Conservation (phyloP, 2,329 filamentous ascomycete species). For the Penicillium polonicum region DNA sequence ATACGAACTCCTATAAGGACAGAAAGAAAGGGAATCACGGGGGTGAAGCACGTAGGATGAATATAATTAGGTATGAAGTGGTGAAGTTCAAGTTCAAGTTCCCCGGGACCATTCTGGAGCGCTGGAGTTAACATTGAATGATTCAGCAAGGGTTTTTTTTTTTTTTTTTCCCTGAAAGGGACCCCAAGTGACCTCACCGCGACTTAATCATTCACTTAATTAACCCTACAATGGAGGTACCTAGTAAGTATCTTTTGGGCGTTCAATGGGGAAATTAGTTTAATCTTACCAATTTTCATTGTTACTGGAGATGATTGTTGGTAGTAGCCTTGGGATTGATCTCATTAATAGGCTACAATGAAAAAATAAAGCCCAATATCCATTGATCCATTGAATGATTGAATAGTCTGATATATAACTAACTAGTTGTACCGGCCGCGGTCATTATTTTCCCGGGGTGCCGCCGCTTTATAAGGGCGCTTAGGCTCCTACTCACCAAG, state of each 20-base stretch:
- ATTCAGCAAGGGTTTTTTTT: not conserved
- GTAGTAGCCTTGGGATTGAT: not conserved
- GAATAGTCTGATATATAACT: no score
- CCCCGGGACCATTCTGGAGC: not conserved
- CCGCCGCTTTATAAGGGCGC: no score
- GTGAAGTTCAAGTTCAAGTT: conserved; percentile 2
- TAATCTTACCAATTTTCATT: not conserved
- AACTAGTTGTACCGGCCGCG: no score
- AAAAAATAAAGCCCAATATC: not conserved
- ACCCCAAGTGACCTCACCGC: conserved; percentile 1
- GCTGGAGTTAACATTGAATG: not conserved
- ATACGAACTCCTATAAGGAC: conserved; percentile 5
- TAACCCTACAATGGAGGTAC: not conserved
- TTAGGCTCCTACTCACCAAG: no score
- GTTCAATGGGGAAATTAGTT: not conserved
- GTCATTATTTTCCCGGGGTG: no score
- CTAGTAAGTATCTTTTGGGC: not conserved
- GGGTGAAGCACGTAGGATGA: not conserved
- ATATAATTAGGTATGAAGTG: not conserved
- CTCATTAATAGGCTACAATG: not conserved
- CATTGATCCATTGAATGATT: not conserved
- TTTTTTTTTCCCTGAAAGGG: not conserved
- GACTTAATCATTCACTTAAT: not conserved
- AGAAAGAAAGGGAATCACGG: not conserved
- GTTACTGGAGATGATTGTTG: not conserved